These are phyloP conservation scores for Adiantum capillusveneris DNA, from an alignment of 75 land plant genomes.

Conservation along the genomic window DNA sequence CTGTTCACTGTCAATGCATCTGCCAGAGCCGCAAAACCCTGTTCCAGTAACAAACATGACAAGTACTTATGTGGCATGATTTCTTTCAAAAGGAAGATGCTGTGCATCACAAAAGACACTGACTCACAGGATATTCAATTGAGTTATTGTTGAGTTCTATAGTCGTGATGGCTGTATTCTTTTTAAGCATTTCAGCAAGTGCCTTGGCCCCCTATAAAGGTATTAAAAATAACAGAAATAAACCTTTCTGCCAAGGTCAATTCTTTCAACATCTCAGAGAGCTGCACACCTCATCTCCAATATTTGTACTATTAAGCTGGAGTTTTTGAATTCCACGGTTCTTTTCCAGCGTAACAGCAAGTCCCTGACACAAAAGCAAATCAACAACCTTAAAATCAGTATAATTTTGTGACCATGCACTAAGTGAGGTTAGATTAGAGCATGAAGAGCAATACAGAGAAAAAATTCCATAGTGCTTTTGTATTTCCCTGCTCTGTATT, in stretches of 20 bases:
- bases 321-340: slow-evolving; percentile 71
- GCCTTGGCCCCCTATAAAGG: slow-evolving; percentile 86
- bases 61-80: too few relatives aligned
- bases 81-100: too few relatives aligned
- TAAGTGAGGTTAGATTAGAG: too few relatives aligned
- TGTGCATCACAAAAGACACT: too few relatives aligned
- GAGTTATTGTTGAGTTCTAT: slow-evolving; percentile 93
- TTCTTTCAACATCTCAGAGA: background rate
- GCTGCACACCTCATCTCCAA: slow-evolving; percentile 84
- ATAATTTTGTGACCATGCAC: too few relatives aligned
- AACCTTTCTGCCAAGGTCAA: background rate
- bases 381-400: too few relatives aligned
- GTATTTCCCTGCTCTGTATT: too few relatives aligned
- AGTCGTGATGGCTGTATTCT: slow-evolving; percentile 53
- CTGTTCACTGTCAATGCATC: slow-evolving; percentile 79
- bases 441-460: too few relatives aligned
- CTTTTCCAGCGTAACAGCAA: slow-evolving; percentile 55
- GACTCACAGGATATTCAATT: slow-evolving; percentile 80
- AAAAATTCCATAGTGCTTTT: too few relatives aligned
- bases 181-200: slow-evolving; percentile 80
- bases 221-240: background rate
- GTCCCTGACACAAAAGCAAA: slow-evolving; percentile 32
- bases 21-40: slow-evolving; percentile 93
- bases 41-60: slow-evolving; percentile 16
- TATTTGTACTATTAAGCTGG: slow-evolving; percentile 69